A percentile compares a stretch with the other conserved stretches of the same genome.
Conservation (phyloP, 352 stramenopile genomes). For the Phytophthora colocasiae region DNA sequence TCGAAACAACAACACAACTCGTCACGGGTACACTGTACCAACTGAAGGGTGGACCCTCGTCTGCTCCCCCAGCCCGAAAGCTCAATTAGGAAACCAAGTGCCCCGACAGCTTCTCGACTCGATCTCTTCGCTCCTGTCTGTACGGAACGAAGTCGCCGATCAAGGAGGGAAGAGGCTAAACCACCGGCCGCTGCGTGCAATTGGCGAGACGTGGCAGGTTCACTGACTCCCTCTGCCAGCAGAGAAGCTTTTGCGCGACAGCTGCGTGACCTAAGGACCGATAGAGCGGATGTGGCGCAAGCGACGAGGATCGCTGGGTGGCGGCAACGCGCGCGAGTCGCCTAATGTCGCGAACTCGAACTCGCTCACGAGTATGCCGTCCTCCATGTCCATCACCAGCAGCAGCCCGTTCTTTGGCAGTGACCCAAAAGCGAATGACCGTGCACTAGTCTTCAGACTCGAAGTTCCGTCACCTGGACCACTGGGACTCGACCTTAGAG, state of each 20-base stretch:
- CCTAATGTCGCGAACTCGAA: slow-evolving; percentile 38
- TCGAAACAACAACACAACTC: neutral
- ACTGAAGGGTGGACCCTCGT: slow-evolving; percentile 21
- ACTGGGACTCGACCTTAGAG: slow-evolving; percentile 76
- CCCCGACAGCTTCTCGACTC: slow-evolving; percentile 19
- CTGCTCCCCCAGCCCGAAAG: slow-evolving; percentile 23
- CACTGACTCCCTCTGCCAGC: slow-evolving; percentile 31
- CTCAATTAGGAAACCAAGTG: slow-evolving; percentile 24
- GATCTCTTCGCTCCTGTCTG: neutral
- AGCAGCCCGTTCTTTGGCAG: slow-evolving; percentile 63
- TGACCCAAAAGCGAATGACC: slow-evolving; percentile 62
- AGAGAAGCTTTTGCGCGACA: slow-evolving; percentile 6
- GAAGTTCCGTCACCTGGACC: slow-evolving; percentile 75
- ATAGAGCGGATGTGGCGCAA: slow-evolving; percentile 56
- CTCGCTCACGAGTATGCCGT: slow-evolving; percentile 49
- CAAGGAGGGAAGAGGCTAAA: neutral
- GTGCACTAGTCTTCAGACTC: slow-evolving; percentile 72
- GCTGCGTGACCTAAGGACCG: neutral
- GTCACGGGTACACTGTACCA: slow-evolving; percentile 23
- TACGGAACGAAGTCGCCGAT: neutral
- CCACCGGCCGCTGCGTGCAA: neutral
- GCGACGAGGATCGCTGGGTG: slow-evolving; percentile 56
- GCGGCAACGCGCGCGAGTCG: slow-evolving; percentile 45
- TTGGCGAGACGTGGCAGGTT: slow-evolving; percentile 1
- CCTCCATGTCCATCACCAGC: slow-evolving; percentile 49